Evolutionary conservation across 2,329 filamentous ascomycete species (phyloP), one percentile per base, ranked within the genome.

Genomic region (Hymenoscyphus linearis): DNA sequence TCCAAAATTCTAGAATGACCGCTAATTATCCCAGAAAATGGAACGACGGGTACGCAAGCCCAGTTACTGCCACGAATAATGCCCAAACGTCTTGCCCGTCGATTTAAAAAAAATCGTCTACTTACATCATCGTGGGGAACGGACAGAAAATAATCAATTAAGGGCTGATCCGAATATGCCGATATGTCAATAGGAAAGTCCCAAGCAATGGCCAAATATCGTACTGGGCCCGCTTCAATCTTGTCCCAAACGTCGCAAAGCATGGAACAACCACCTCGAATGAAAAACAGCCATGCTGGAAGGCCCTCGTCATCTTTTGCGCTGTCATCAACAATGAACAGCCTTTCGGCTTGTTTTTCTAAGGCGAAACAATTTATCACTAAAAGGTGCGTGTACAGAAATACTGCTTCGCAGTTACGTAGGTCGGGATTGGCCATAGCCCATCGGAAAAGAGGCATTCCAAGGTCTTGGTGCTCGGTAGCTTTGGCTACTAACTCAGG

Each of bases 321-420:
- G 27, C 16, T 27, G 16, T 57, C 57, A 13, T 44, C 52, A 14
- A 62, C 50, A 10, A 63, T 47, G 34, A 64, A 55, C 35, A 62
- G 62, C 55, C 27, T 54, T n/a, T 62, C 65, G 44, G 65, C 65
- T 61, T 64, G 60, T 58, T 60, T 62, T 56, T 63, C 66, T 1
- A 57, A 62, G 13, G 65, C 66, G 44, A 65, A 66, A 16, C 60
- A 60, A 47, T 66, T 64, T 16, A 67, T 60, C 35, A 64, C 61
- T n/a, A 67, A 57, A 18, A 67, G 54, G 50, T 66, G 62, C 14
- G 65, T 55, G 50, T 63, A 64, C 37, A 55, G 60, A 34, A 63
- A 55, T 10, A 66, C 55, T 13, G 65, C 62, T 40, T 64, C 40
- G 31, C 63, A 64, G 40, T 66, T 67, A 3, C 60, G 40, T 36